phyloP scores from a whole-genome alignment of 2,329 filamentous ascomycete genomes.

The Geosmithia morbida region DNA sequence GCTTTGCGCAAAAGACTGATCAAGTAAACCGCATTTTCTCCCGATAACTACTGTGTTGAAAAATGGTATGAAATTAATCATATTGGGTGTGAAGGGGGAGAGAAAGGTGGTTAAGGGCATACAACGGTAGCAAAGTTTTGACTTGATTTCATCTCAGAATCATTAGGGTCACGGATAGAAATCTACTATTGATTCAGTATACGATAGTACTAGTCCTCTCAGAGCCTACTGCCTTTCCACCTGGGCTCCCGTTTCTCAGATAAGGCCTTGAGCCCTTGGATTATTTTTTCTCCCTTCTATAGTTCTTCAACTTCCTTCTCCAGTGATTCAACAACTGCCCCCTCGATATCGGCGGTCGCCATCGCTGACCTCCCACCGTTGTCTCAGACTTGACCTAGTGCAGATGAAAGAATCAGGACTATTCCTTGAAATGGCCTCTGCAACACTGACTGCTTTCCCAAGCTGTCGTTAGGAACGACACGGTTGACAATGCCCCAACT shows the following conservation, averaged over 20 bases:
- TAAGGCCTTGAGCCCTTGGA: slow-evolving; percentile 56
- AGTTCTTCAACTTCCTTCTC: slow-evolving; percentile 36
- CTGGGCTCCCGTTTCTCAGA: slow-evolving; percentile 52
- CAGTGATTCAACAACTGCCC: slow-evolving; percentile 28
- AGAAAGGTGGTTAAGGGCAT: no score
- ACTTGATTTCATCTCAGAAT: no score
- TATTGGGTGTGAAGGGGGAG: no score
- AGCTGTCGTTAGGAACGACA: slow-evolving; percentile 9
- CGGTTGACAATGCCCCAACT: slow-evolving; percentile 11
- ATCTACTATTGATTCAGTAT: no score
- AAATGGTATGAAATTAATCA: no score
- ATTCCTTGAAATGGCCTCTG: slow-evolving; percentile 42
- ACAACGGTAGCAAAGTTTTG: no score
- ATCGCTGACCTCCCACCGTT: slow-evolving; percentile 62
- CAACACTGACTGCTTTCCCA: slow-evolving; percentile 43
- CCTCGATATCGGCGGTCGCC: slow-evolving; percentile 44
- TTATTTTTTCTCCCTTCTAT: slow-evolving; percentile 51
- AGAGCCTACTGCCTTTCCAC: slow-evolving; percentile 44
- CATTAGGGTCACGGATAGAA: no score
- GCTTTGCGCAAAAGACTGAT: slow-evolving; percentile 9
- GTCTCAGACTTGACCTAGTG: slow-evolving; percentile 49
- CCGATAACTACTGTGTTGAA: no score
- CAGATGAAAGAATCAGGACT: slow-evolving; percentile 61
- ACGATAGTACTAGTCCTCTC: no score
- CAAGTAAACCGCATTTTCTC: slow-evolving; percentile 12